A percentile compares a stretch with the other conserved stretches of the same genome.
Conservation (phyloP, 805 yeast species). For the Schizosaccharomyces cryophilus region DNA sequence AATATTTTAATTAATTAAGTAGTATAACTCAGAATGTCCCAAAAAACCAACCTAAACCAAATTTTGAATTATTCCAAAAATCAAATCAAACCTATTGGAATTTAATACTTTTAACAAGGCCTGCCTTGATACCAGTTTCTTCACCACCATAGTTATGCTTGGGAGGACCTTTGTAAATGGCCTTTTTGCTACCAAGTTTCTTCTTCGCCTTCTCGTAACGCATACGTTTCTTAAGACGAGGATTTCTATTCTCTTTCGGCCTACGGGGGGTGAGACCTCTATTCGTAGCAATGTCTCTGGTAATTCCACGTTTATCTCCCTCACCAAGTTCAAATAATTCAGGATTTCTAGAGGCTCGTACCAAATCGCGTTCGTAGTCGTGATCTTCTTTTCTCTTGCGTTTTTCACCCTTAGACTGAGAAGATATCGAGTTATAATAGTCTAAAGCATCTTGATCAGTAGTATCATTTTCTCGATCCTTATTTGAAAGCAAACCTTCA, state of each 20-base stretch:
- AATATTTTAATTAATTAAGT: too few relatives aligned
- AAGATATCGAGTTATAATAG: slow-evolving; percentile 34
- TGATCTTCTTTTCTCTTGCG: slow-evolving; percentile 38
- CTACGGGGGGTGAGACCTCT: slow-evolving; percentile 86
- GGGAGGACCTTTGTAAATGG: slow-evolving; percentile 46
- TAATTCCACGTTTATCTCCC: slow-evolving; percentile 81
- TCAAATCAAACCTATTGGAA: slow-evolving; percentile 14
- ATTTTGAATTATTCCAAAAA: not conserved
- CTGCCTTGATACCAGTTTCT: slow-evolving; percentile 90
- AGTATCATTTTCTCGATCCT: not conserved
- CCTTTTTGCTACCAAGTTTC: slow-evolving; percentile 74
- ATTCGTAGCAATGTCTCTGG: slow-evolving; percentile 84
- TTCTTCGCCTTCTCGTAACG: slow-evolving; percentile 85
- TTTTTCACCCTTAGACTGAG: slow-evolving; percentile 26
- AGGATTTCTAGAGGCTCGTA: not conserved
- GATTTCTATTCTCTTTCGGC: slow-evolving; percentile 79
- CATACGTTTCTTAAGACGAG: slow-evolving; percentile 95
- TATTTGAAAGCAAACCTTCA: slow-evolving; percentile 5
- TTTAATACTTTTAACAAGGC: slow-evolving; percentile 65
- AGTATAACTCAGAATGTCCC: too few relatives aligned
- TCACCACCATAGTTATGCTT: slow-evolving; percentile 66
- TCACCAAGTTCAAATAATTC: slow-evolving; percentile 20
- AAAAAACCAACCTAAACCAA: too few relatives aligned
- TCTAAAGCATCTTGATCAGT: slow-evolving; percentile 19
- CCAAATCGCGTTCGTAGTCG: slow-evolving; percentile 12